A percentile compares a stretch with the other conserved stretches of the same genome.
Evolutionary conservation across 257 asterid genomes (phyloP).

Genomic region (Gentiana macrophylla): DNA sequence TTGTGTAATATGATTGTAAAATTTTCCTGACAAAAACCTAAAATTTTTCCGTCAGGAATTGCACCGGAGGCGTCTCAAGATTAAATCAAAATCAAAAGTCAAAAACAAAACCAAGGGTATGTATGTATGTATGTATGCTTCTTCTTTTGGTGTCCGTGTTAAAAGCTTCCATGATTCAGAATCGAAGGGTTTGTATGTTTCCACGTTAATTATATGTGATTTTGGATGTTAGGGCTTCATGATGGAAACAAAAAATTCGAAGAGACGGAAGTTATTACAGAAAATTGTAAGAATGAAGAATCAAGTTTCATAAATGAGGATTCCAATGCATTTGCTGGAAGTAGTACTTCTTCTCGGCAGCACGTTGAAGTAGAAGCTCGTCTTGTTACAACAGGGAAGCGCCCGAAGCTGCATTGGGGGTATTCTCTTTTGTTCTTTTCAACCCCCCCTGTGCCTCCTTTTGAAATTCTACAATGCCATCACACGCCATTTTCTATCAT

Average conservation of each 20-base stretch:
- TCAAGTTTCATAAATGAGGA: constrained; percentile 14
- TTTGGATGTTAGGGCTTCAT: constrained; percentile 13
- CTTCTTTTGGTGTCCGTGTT: neutral
- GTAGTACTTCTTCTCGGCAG: too few species aligned
- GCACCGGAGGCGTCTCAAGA: constrained; percentile 66
- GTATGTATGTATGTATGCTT: neutral
- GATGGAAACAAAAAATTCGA: constrained; percentile 21
- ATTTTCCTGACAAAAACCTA: neutral
- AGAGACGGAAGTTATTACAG: constrained; percentile 21
- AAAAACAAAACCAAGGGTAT: constrained; percentile 50
- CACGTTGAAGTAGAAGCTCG: constrained; percentile 19
- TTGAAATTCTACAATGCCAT: too few species aligned
- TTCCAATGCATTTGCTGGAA: too few species aligned
- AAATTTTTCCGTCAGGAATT: constrained; percentile 40
- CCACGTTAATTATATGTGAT: neutral
- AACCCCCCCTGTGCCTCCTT: neutral
- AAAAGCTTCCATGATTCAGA: neutral
- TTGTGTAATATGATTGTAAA: neutral
- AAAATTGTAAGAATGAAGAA: constrained; percentile 11
- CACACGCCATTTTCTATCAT: too few species aligned
- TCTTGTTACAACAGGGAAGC: constrained; percentile 19
- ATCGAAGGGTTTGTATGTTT: neutral
- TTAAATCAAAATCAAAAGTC: constrained; percentile 54
- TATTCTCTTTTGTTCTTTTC: constrained; percentile 14
- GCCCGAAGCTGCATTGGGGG: constrained; percentile 77